A percentile compares a stretch with the other conserved stretches of the same genome.
Evolutionary conservation across 2,329 filamentous ascomycete genomes (phyloP).

Genomic region (Microcera coccophila): DNA sequence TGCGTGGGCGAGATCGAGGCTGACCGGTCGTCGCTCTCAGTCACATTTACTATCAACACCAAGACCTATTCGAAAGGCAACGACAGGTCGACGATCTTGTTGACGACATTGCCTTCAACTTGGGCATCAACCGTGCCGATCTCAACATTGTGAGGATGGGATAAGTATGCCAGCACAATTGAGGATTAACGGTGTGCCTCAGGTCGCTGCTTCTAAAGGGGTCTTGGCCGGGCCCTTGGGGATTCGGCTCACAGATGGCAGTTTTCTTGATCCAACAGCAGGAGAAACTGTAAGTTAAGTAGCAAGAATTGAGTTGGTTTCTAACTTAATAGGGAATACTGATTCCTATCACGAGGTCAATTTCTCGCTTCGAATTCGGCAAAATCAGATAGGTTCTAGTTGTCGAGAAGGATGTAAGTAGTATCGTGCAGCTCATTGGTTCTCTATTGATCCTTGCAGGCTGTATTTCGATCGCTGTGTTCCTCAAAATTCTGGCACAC

Average conservation of each 20-base stretch:
- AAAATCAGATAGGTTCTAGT: conserved; percentile 62
- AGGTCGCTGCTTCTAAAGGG: conserved; percentile 73
- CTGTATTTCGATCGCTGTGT: conserved; percentile 68
- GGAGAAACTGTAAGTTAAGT: conserved; percentile 25
- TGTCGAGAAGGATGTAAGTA: conserved; percentile 70
- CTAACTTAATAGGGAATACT: conserved; percentile 50
- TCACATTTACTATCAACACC: conserved; percentile 76
- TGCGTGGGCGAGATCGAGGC: not conserved
- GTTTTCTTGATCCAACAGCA: conserved; percentile 30
- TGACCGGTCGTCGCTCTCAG: conserved; percentile 38
- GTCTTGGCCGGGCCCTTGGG: conserved; percentile 58
- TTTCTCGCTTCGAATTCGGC: conserved; percentile 48
- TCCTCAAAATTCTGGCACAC: conserved; percentile 52
- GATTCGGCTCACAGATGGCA: conserved; percentile 44
- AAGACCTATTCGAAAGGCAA: conserved; percentile 67
- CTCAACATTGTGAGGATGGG: conserved; percentile 63
- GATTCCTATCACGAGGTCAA: conserved; percentile 52
- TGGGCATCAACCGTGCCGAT: conserved; percentile 58
- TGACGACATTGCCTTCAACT: conserved; percentile 68
- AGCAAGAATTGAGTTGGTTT: conserved; percentile 4
- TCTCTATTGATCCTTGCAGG: conserved; percentile 43
- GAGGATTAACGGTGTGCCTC: conserved; percentile 9
- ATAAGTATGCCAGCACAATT: too few relatives aligned
- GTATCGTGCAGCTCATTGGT: fast-evolving
- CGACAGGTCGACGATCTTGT: conserved; percentile 65